phyloP scores from a whole-genome alignment of 2,329 filamentous ascomycete genomes.

The Dactylellina leptospora region DNA sequence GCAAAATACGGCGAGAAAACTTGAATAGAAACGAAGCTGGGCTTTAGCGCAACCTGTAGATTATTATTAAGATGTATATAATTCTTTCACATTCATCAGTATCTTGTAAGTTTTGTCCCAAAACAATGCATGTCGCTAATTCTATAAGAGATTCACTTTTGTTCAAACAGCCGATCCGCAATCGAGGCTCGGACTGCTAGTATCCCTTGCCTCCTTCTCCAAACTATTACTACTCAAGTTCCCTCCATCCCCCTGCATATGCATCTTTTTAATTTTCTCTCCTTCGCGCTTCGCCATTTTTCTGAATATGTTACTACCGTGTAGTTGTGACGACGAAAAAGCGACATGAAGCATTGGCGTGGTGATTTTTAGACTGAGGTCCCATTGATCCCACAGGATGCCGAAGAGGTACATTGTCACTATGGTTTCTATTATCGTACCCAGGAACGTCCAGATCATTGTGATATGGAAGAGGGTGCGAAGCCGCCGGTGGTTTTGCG shows the following conservation, averaged over 20 bases:
- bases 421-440: conserved; percentile 14
- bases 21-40: no score
- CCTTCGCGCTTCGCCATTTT: conserved; percentile 28
- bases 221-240: background rate
- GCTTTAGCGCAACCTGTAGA: no score
- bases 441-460: conserved; percentile 30
- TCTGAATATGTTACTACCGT: conserved; percentile 34
- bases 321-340: conserved; percentile 32
- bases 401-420: conserved; percentile 39
- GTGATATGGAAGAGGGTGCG: conserved; percentile 24
- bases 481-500: conserved; percentile 7
- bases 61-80: no score
- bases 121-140: no score
- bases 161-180: background rate
- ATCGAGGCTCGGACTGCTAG: background rate
- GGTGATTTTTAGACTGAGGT: conserved; percentile 23
- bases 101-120: no score
- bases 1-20: no score
- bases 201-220: background rate
- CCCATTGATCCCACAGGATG: conserved; percentile 29
- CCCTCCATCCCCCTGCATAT: background rate
- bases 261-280: conserved; percentile 3
- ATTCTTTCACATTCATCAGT: no score
- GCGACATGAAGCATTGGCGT: conserved; percentile 30
- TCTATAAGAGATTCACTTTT: no score